Evolutionary conservation across 208 protist genomes (phyloP).

Genomic region (Trypanosoma platydactyli): DNA sequence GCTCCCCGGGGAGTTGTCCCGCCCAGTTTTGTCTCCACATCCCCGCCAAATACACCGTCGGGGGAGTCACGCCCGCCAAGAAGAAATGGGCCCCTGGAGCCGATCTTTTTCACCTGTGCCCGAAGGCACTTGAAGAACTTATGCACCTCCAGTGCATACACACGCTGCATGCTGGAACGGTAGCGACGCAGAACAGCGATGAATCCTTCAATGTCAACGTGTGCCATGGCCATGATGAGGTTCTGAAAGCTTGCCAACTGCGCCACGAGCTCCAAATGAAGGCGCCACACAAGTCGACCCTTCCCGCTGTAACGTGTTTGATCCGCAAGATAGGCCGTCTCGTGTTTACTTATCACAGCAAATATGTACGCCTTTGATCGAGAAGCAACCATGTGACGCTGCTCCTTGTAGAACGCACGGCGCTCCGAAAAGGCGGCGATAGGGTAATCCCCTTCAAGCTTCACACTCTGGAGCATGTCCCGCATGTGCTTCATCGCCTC

Average conservation of each 20-base stretch:
- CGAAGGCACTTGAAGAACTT: slow-evolving; percentile 76
- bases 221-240: slow-evolving; percentile 60
- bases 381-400: slow-evolving; percentile 72
- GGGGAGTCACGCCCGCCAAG: slow-evolving; percentile 51
- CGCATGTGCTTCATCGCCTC: slow-evolving; percentile 32
- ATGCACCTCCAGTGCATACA: slow-evolving; percentile 72
- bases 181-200: slow-evolving; percentile 70
- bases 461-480: slow-evolving; percentile 59
- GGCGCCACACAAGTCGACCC: slow-evolving; percentile 67
- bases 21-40: slow-evolving; percentile 5
- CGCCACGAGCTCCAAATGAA: slow-evolving; percentile 58
- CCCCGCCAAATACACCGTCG: slow-evolving; percentile 32
- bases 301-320: slow-evolving; percentile 52
- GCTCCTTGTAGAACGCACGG: slow-evolving; percentile 69
- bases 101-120: slow-evolving; percentile 55
- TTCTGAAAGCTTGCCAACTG: slow-evolving; percentile 62
- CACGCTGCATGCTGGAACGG: slow-evolving; percentile 75
- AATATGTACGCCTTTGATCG: slow-evolving; percentile 68
- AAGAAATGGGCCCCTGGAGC: slow-evolving; percentile 37
- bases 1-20: slow-evolving; percentile 8
- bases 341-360: slow-evolving; percentile 46
- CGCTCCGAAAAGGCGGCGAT: slow-evolving; percentile 81
- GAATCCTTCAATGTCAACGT: slow-evolving; percentile 75
- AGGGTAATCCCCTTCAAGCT: slow-evolving; percentile 70
- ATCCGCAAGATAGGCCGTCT: slow-evolving; percentile 61